Evolutionary conservation across 192 early-diverging fungal genomes (phyloP), one percentile per base, ranked within the genome.

Genomic region (Endogone sp.): DNA sequence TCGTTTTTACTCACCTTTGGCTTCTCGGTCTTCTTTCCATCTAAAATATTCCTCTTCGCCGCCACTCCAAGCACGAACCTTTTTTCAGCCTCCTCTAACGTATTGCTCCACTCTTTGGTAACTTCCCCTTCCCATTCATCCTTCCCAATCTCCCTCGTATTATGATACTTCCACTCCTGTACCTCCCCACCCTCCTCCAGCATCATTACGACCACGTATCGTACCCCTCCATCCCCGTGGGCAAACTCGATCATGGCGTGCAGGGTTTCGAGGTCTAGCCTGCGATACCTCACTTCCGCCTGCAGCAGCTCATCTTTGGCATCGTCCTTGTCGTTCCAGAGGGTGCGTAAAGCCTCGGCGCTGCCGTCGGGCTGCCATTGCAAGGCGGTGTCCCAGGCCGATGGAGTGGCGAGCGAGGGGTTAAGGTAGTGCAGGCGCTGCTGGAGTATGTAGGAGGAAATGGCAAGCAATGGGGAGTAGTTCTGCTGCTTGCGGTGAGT

Each of bases 291-390:
- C 0, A 79, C 69, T 1, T 73, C 66, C 0, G 62, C 74, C 30
- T 71, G 72, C 29, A 62, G 70, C 2, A 75, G 8, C 28, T 66
- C 69, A 10, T 75, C 74, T 28, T 62, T 44, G 32, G 57, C 65
- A 30, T 55, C 57, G 21, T 57, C 49, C 25, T 25, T 23, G 6
- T 25, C 58, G 21, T 22, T 54, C 72, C 77, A 79, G 2, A 79
- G 56, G 0, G 58, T 26, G 25, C 74, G 72, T 24, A 79, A 71
- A 3, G 64, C 58, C 29, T 30, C 63, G 23, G 72, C 65, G 22
- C 69, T 74, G 16, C 56, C 55, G 31, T 79, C 77, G 4, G 71
- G 25, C 44, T 79, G 77, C 77, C 77, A 79, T 49, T 79, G 77
- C 2, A 79, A 49, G n/a, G 70, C 59, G 2, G 13, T 60, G 27